Percentiles rank a stretch among this genome's conserved stretches.
Conservation (phyloP, 345 rosid genomes). For the Populus deltoides region DNA sequence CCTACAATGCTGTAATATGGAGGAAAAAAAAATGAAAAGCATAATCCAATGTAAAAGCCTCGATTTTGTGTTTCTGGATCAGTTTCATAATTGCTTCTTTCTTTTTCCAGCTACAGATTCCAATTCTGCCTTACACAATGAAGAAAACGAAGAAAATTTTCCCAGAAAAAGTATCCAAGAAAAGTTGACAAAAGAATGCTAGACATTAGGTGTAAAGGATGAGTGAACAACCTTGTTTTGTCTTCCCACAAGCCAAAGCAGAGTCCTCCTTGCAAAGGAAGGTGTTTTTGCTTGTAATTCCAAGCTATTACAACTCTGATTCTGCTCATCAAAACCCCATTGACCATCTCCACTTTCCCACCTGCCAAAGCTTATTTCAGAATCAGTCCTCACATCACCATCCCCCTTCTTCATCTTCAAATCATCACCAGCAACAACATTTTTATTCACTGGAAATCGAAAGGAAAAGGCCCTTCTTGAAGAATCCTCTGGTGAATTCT, state of each 20-base stretch:
- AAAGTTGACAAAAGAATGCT: conserved; percentile 12
- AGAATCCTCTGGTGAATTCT: conserved; percentile 32
- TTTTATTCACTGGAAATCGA: conserved; percentile 39
- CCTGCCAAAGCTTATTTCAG: conserved; percentile 42
- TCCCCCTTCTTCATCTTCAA: conserved; percentile 25
- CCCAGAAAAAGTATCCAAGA: conserved; percentile 10
- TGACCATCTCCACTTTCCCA: conserved; percentile 40
- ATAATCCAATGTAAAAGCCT: neutral
- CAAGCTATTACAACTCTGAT: conserved; percentile 37
- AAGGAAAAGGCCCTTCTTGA: conserved; percentile 70
- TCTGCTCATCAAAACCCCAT: conserved; percentile 39
- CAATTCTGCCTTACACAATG: conserved; percentile 13
- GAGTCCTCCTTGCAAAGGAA: conserved; percentile 90
- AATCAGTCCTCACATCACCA: conserved; percentile 25
- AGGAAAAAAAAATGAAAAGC: neutral
- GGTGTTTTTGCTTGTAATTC: conserved; percentile 62
- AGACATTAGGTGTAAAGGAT: conserved; percentile 50
- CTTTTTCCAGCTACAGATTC: conserved; percentile 19
- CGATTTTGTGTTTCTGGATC: conserved; percentile 10
- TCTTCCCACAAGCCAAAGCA: conserved; percentile 84
- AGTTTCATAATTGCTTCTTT: conserved; percentile 3
- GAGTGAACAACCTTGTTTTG: conserved; percentile 95
- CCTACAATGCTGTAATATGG: neutral
- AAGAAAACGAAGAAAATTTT: conserved; percentile 6
- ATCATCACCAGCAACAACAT: conserved; percentile 16